These are phyloP conservation scores for Neonectria neomacrospora DNA, from an alignment of 2,329 filamentous ascomycete genomes.

Conservation along the genomic window DNA sequence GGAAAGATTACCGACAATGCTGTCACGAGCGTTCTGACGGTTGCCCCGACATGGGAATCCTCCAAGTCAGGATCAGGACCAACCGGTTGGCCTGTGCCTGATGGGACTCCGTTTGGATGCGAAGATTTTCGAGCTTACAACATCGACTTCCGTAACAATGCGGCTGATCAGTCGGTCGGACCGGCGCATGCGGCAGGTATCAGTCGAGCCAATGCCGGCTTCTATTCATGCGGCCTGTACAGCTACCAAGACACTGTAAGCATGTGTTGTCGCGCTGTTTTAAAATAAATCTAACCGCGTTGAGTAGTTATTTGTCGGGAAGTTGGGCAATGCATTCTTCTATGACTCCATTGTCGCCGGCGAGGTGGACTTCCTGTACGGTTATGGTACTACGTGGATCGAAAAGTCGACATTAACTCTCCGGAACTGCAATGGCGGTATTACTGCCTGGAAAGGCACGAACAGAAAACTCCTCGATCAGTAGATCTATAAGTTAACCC, in stretches of 20 bases:
- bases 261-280: too few relatives aligned
- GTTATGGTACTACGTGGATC: constrained; percentile 73
- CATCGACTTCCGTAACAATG: constrained; percentile 72
- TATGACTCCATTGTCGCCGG: constrained; percentile 69
- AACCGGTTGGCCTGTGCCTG: constrained; percentile 69
- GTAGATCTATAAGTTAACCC: background rate
- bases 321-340: constrained; percentile 74
- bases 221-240: constrained; percentile 74
- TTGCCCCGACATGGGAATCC: constrained; percentile 72
- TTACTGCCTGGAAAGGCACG: constrained; percentile 71
- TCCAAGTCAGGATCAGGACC: constrained; percentile 71
- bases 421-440: constrained; percentile 71
- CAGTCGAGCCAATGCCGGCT: constrained; percentile 72
- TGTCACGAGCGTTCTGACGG: constrained; percentile 69
- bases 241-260: constrained; percentile 74
- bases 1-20: constrained; percentile 65
- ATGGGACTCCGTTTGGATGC: constrained; percentile 71
- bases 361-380: constrained; percentile 76
- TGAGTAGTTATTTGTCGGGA: constrained; percentile 69
- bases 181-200: constrained; percentile 70
- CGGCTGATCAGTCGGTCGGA: constrained; percentile 59
- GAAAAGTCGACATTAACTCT: constrained; percentile 64
- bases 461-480: accelerated
- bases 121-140: constrained; percentile 74
- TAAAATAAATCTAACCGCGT: background rate